phyloP scores from a whole-genome alignment of 208 protist species.

The Strigomonas oncopelti region DNA sequence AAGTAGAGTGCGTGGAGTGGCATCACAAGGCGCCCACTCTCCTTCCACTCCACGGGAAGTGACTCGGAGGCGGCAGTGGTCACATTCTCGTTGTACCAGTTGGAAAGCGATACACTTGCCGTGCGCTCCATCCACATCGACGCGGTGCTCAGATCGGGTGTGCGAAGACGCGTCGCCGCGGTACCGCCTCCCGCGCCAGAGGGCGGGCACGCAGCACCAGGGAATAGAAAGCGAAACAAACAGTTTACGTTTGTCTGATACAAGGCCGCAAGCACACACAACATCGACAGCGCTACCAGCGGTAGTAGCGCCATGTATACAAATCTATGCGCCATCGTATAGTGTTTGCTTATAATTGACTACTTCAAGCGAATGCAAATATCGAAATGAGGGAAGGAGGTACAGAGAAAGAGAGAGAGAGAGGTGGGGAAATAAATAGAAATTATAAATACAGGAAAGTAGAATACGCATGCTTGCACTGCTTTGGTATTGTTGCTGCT shows the following conservation, averaged over 20 bases:
- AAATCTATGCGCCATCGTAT: not conserved
- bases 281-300: not conserved
- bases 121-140: slow-evolving; percentile 40
- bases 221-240: not conserved
- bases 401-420: slow-evolving; percentile 9
- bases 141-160: slow-evolving; percentile 22
- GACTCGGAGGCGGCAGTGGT: slow-evolving; percentile 2
- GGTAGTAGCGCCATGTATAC: not conserved
- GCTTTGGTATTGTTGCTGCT: too few species aligned
- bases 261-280: not conserved
- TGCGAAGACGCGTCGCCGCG: not conserved
- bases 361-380: not conserved
- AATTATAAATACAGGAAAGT: too few species aligned
- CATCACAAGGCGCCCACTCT: slow-evolving; percentile 25
- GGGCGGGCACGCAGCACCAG: not conserved
- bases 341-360: not conserved
- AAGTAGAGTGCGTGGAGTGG: slow-evolving; percentile 47
- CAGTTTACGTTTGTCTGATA: not conserved
- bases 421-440: too few species aligned
- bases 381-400: not conserved
- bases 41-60: slow-evolving; percentile 11
- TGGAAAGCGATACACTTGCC: slow-evolving; percentile 10
- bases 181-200: not conserved
- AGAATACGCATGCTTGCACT: too few species aligned
- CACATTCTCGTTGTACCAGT: slow-evolving; percentile 31